Percentiles rank a stretch among this genome's conserved stretches.
Evolutionary conservation across 352 stramenopile genomes (phyloP).

Genomic region (Phytophthora crassamura): DNA sequence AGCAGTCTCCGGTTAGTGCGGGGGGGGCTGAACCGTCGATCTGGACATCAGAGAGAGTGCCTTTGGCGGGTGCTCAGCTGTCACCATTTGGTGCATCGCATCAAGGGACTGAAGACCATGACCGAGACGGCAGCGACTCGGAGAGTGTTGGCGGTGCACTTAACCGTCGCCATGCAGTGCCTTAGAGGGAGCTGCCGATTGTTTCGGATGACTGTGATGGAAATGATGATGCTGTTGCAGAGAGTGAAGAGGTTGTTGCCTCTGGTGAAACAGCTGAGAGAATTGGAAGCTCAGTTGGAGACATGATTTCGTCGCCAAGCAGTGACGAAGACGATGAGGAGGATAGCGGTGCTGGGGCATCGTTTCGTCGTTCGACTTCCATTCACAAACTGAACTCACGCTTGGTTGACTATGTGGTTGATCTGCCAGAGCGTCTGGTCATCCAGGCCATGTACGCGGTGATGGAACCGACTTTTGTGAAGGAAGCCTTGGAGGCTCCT

Average conservation of each 20-base stretch:
- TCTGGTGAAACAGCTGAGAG: background rate
- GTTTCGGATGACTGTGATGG: too few species aligned
- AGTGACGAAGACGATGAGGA: constrained; percentile 3
- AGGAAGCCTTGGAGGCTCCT: background rate
- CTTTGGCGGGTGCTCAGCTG: too few species aligned
- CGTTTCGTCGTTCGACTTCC: constrained; percentile 14
- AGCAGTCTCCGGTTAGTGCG: background rate
- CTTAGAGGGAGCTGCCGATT: too few species aligned
- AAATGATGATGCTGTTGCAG: too few species aligned
- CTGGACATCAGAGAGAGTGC: background rate
- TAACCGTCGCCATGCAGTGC: too few species aligned
- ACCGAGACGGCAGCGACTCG: too few species aligned
- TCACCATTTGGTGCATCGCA: background rate
- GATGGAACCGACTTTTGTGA: background rate
- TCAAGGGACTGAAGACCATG: background rate
- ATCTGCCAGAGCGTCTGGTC: background rate
- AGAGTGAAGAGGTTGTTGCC: background rate
- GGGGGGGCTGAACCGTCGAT: background rate
- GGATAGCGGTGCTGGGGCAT: constrained; percentile 1
- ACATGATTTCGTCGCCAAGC: background rate
- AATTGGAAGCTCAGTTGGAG: background rate
- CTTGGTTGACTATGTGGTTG: background rate
- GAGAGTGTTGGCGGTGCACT: too few species aligned
- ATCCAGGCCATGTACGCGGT: background rate
- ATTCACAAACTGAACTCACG: background rate